Percentiles rank a stretch among this genome's conserved stretches.
phyloP scores from a whole-genome alignment of 768 basidiomycete genomes.

The Mycena metata region DNA sequence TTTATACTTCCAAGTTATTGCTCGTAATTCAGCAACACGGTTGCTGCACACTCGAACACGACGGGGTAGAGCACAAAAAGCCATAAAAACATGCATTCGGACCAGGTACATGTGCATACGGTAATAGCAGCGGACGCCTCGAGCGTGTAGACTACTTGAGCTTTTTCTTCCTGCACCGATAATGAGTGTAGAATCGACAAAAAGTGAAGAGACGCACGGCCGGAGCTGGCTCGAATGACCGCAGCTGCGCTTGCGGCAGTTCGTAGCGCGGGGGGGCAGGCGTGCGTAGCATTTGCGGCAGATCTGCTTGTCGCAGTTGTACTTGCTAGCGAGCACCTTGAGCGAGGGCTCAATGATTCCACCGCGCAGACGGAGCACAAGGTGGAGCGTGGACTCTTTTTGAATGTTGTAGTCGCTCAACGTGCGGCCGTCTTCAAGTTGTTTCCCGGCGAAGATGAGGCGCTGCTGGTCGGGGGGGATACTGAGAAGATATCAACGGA shows the following conservation, averaged over 20 bases:
- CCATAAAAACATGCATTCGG: constrained; percentile 22
- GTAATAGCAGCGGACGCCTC: background rate
- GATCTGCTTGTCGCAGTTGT: constrained; percentile 99
- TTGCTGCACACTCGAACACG: too few species aligned
- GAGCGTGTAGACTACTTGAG: constrained; percentile 75
- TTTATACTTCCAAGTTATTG: too few species aligned
- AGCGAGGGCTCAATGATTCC: constrained; percentile 99
- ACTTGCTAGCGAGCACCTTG: constrained; percentile 96
- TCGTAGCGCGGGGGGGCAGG: constrained; percentile 98
- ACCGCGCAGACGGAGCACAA: constrained; percentile 82
- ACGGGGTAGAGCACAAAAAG: background rate
- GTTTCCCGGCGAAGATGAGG: constrained; percentile 97
- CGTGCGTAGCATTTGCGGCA: constrained; percentile 99
- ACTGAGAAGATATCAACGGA: constrained; percentile 49
- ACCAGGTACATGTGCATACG: constrained; percentile 32
- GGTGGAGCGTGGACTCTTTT: constrained; percentile 97
- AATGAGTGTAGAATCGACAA: constrained; percentile 20
- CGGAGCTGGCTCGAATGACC: constrained; percentile 93
- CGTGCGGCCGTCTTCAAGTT: constrained; percentile 97
- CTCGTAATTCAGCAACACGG: too few species aligned
- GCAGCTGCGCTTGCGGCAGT: constrained; percentile 97
- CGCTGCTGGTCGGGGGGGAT: constrained; percentile 97
- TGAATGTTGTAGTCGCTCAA: constrained; percentile 98
- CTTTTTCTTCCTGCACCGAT: constrained; percentile 86
- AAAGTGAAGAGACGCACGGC: constrained; percentile 66